Evolutionary conservation across 2,329 filamentous ascomycete genomes (phyloP), one percentile per base, ranked within the genome.

Genomic region (Neopestalotiopsis rosae): DNA sequence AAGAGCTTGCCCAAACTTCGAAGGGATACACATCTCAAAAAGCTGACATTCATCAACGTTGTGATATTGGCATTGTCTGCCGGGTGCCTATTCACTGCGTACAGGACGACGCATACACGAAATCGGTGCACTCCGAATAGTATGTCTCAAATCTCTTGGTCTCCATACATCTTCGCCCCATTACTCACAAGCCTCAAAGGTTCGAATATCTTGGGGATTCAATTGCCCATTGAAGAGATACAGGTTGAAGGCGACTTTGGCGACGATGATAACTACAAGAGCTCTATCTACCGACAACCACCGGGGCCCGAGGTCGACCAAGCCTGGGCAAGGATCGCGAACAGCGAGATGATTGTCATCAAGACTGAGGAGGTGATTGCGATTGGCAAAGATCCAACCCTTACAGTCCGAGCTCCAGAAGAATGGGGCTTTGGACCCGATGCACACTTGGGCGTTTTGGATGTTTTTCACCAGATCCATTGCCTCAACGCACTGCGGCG

Each of bases 201-300:
- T 42, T 42, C 40, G 14, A 42, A 61, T 34, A 30, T 61, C 20
- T 34, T 61, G 57, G 57, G 57, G 1, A 28, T 61, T 34, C 24
- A 61, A 34, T 34, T 61, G 57, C 57, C 57, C 57, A 34, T 32
- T 34, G 9, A 34, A 28, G 28, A 34, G 24, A 61, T 34, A 17
- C 57, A 61, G 20, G 57, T 61, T 34, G 57, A 61, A 34, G 57
- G 57, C 10, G 57, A 61, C 57, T 61, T 61, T 9, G 57, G 57
- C 17, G 32, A 61, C 57, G 57, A 61, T n/a, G 57, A 61, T 34
- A 61, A 61, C 57, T 61, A 61, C 57, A 61, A 32, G 20, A 61
- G 24, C 10, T 34, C 30, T 2, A 38, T 61, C 1, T 61, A 32
- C 24, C 58, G 58, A n/a, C 30, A 38, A 13, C 4, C 58, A 13